A percentile compares a stretch with the other conserved stretches of the same genome.
These are phyloP conservation scores for Yarrowia porcina DNA, from an alignment of 805 yeast genomes.

Conservation along the genomic window DNA sequence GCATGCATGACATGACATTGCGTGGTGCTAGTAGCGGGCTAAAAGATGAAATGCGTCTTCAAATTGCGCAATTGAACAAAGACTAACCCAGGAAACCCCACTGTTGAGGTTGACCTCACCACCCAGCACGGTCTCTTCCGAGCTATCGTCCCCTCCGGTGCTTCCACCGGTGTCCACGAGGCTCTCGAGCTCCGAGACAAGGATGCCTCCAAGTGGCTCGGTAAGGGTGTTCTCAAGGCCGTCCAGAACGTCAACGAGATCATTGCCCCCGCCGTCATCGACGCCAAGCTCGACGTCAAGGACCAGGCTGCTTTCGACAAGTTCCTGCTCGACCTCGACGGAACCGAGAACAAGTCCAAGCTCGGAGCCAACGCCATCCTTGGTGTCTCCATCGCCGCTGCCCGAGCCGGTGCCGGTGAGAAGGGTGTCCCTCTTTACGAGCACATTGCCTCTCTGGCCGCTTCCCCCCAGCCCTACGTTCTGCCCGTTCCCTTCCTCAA, in stretches of 20 bases:
- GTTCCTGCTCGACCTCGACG: slow-evolving; percentile 83
- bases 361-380: slow-evolving; percentile 98
- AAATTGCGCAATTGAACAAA: neutral
- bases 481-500: slow-evolving; percentile 98
- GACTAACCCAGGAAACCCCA: slow-evolving; percentile 65
- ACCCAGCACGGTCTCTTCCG: slow-evolving; percentile 93
- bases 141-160: slow-evolving; percentile 99
- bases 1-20: slow-evolving; percentile 10
- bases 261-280: slow-evolving; percentile 90
- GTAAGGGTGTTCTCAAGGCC: slow-evolving; percentile 98
- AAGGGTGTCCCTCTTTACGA: slow-evolving; percentile 89
- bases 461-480: slow-evolving; percentile 77
- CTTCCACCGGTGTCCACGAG: slow-evolving; percentile 98
- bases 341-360: slow-evolving; percentile 95
- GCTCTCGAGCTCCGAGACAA: slow-evolving; percentile 98
- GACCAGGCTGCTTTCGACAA: slow-evolving; percentile 86
- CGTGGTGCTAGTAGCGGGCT: neutral
- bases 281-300: slow-evolving; percentile 75
- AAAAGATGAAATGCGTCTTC: neutral
- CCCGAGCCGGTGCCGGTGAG: slow-evolving; percentile 98
- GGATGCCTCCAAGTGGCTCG: slow-evolving; percentile 96
- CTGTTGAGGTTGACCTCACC: slow-evolving; percentile 95
- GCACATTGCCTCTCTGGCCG: slow-evolving; percentile 80
- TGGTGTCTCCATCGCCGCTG: slow-evolving; percentile 96
- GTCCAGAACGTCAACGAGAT: slow-evolving; percentile 91